A percentile compares a stretch with the other conserved stretches of the same genome.
Evolutionary conservation across 768 basidiomycete genomes (phyloP).

Genomic region (Gloeopeniophorella convolvens): DNA sequence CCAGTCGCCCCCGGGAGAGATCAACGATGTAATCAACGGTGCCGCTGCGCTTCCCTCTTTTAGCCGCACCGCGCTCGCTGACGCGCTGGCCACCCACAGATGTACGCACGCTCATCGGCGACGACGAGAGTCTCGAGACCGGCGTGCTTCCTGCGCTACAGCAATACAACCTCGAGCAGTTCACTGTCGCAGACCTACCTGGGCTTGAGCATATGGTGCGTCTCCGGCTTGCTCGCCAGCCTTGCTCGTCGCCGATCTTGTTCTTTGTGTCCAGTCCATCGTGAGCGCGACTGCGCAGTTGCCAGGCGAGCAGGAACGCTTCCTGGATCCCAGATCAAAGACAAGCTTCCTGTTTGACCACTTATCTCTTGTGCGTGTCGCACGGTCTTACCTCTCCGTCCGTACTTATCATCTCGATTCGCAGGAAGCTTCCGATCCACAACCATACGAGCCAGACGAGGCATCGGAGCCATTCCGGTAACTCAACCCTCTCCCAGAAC

Average conservation of each 20-base stretch:
- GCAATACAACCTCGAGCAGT: slow-evolving; percentile 85
- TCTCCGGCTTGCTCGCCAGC: slow-evolving; percentile 4
- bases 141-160: slow-evolving; percentile 72
- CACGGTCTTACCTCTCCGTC: background rate
- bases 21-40: slow-evolving; percentile 95
- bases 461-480: slow-evolving; percentile 77
- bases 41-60: background rate
- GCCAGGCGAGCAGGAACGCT: slow-evolving; percentile 54
- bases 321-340: slow-evolving; percentile 77
- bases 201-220: slow-evolving; percentile 68
- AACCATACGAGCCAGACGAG: slow-evolving; percentile 51
- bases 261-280: slow-evolving; percentile 53
- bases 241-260: background rate
- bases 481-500: slow-evolving; percentile 13
- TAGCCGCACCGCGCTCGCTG: background rate
- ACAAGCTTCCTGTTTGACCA: slow-evolving; percentile 83
- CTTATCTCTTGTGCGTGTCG: slow-evolving; percentile 58
- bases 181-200: slow-evolving; percentile 81
- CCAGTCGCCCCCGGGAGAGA: slow-evolving; percentile 92
- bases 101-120: slow-evolving; percentile 81
- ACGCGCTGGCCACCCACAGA: slow-evolving; percentile 41
- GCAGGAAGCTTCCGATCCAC: slow-evolving; percentile 74
- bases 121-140: slow-evolving; percentile 77
- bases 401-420: background rate
- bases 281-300: slow-evolving; percentile 67